A percentile compares a stretch with the other conserved stretches of the same genome.
These are phyloP conservation scores for Roridomyces roridus DNA, from an alignment of 768 basidiomycete species.

Conservation along the genomic window DNA sequence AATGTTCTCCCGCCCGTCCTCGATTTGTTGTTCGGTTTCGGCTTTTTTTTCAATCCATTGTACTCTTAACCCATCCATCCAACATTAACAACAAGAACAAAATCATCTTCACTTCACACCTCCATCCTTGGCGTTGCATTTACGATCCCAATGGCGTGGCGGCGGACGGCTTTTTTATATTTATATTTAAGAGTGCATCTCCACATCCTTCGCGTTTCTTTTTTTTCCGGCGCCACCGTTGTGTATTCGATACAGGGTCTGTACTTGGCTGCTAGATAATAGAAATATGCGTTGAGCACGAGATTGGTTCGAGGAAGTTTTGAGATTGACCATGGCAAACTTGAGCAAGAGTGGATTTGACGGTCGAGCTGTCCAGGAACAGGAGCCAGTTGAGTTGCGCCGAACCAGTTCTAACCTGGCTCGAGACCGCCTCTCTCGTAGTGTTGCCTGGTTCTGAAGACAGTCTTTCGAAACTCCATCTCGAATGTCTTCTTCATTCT, in stretches of 20 bases:
- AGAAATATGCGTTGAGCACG: slow-evolving; percentile 18
- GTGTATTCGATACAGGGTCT: slow-evolving; percentile 4
- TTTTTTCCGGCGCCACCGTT: slow-evolving; percentile 2
- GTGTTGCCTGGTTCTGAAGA: no score
- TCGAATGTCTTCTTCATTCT: no score
- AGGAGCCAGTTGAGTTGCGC: no score
- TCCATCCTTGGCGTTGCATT: not conserved
- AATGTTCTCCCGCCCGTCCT: slow-evolving; percentile 26
- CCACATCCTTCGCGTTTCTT: not conserved
- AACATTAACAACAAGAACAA: no score
- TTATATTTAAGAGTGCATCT: slow-evolving; percentile 10
- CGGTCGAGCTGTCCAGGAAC: no score
- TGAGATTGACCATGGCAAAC: no score
- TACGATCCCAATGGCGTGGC: not conserved
- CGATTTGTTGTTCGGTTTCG: slow-evolving; percentile 27
- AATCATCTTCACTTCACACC: not conserved
- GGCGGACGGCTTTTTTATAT: no score
- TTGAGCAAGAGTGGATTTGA: no score
- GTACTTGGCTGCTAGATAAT: not conserved
- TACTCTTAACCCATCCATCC: slow-evolving; percentile 3
- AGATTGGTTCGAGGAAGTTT: no score
- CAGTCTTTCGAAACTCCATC: no score
- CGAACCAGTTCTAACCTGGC: no score
- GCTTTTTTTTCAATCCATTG: slow-evolving; percentile 8
- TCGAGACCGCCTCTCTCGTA: no score